These are phyloP conservation scores for Ballota nigra DNA, from an alignment of 257 asterid genomes.

Conservation along the genomic window DNA sequence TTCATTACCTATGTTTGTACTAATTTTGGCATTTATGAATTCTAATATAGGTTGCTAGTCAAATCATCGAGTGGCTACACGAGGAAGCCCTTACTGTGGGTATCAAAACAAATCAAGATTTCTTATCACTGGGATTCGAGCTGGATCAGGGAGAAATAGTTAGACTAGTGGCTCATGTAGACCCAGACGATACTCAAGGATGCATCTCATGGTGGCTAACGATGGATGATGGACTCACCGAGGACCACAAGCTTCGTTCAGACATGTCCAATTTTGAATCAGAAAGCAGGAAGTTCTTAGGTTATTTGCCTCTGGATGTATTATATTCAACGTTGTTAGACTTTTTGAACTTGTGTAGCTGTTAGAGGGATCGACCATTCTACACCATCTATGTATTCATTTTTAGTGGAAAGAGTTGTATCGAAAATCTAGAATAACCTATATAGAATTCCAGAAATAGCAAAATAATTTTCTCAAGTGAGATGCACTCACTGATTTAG, in stretches of 20 bases:
- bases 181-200: conserved; percentile 77
- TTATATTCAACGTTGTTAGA: conserved; percentile 73
- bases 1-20: background rate
- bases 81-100: conserved; percentile 83
- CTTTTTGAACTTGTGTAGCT: conserved; percentile 68
- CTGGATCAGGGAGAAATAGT: conserved; percentile 76
- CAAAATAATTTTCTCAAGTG: too few species aligned
- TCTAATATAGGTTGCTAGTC: conserved; percentile 74
- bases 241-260: conserved; percentile 49
- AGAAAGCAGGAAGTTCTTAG: conserved; percentile 67
- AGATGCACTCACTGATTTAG: too few species aligned
- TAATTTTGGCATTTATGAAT: background rate
- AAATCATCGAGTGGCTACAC: conserved; percentile 83
- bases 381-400: background rate
- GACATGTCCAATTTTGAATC: conserved; percentile 49
- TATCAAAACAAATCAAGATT: conserved; percentile 72
- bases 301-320: conserved; percentile 67
- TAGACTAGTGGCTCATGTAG: conserved; percentile 74
- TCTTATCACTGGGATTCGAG: conserved; percentile 79
- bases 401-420: background rate
- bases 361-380: conserved; percentile 30
- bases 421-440: background rate
- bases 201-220: conserved; percentile 97
- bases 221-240: conserved; percentile 54
- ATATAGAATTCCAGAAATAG: too few species aligned